Evolutionary conservation across 208 protist genomes (phyloP).

Genomic region (Zelonia costaricensis): DNA sequence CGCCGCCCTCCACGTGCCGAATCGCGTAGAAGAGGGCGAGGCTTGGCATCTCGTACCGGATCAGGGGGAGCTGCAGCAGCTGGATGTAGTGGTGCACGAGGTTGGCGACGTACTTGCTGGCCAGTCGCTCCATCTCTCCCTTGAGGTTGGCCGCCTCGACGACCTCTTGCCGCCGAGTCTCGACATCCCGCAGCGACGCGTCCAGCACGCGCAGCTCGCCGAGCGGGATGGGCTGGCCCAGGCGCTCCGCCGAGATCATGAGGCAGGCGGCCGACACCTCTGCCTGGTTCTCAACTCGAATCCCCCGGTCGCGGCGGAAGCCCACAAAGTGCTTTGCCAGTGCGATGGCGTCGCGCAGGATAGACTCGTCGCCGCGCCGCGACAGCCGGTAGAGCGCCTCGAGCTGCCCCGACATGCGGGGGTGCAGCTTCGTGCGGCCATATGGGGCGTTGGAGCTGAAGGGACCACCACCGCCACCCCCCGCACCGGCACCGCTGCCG

Average conservation of each 20-base stretch:
- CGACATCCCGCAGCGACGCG: constrained; percentile 54
- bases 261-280: constrained; percentile 74
- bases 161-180: constrained; percentile 52
- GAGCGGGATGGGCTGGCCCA: constrained; percentile 56
- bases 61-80: constrained; percentile 58
- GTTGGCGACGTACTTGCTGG: constrained; percentile 37
- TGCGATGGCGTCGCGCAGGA: constrained; percentile 41
- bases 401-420: constrained; percentile 44
- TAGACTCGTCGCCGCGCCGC: constrained; percentile 29
- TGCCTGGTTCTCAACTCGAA: constrained; percentile 45
- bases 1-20: no score
- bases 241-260: constrained; percentile 60
- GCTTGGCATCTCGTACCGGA: constrained; percentile 53
- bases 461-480: not conserved
- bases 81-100: constrained; percentile 66
- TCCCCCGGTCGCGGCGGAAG: constrained; percentile 48
- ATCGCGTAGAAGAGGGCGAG: constrained; percentile 46
- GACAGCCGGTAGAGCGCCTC: constrained; percentile 59
- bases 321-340: constrained; percentile 57
- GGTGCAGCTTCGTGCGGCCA: constrained; percentile 45
- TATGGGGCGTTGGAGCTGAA: constrained; percentile 27
- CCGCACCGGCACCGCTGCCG: not conserved
- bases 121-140: constrained; percentile 35
- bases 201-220: constrained; percentile 68
- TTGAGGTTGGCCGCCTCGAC: constrained; percentile 38